Evolutionary conservation across 139 green algal genomes (phyloP), one percentile per base, ranked within the genome.

Genomic region (Chlorella sp.): DNA sequence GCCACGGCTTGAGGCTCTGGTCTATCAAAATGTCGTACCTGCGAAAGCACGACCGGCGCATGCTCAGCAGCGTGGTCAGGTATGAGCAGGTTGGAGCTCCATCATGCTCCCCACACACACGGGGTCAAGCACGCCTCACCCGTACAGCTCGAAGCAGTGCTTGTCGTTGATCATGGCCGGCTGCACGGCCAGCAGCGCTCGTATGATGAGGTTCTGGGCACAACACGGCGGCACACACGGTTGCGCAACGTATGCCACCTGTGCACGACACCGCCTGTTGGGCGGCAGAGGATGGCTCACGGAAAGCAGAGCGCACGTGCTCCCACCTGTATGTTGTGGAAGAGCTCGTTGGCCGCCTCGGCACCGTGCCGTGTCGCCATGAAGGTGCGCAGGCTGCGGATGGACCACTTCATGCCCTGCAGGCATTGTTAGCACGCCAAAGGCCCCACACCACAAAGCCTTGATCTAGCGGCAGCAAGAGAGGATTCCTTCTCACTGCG

Each of bases 21-120:
- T 92, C 87, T 30, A 93, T 83, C 51, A 93, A 85, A n/a, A 93
- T 77, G 75, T 93, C 88, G 63, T 93, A 93, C 67, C 88, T 82
- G 55, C 77, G 88, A n/a, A n/a, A n/a, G n/a, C n/a, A n/a, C n/a
- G n/a, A n/a, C n/a, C n/a, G n/a, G n/a, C n/a, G n/a, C n/a, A n/a
- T n/a, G n/a, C n/a, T n/a, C n/a, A n/a, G n/a, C n/a, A n/a, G n/a
- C n/a, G n/a, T n/a, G n/a, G n/a, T n/a, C n/a, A n/a, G n/a, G n/a
- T n/a, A n/a, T n/a, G n/a, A n/a, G n/a, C n/a, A n/a, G n/a, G n/a
- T n/a, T n/a, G n/a, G n/a, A n/a, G n/a, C n/a, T n/a, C n/a, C n/a
- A n/a, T n/a, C n/a, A n/a, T n/a, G n/a, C n/a, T n/a, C n/a, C n/a
- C n/a, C n/a, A n/a, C n/a, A n/a, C n/a, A n/a, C n/a, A n/a, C n/a